Base-by-base conservation (phyloP, 768 basidiomycete genomes). In the Tricholomella constricta region DNA sequence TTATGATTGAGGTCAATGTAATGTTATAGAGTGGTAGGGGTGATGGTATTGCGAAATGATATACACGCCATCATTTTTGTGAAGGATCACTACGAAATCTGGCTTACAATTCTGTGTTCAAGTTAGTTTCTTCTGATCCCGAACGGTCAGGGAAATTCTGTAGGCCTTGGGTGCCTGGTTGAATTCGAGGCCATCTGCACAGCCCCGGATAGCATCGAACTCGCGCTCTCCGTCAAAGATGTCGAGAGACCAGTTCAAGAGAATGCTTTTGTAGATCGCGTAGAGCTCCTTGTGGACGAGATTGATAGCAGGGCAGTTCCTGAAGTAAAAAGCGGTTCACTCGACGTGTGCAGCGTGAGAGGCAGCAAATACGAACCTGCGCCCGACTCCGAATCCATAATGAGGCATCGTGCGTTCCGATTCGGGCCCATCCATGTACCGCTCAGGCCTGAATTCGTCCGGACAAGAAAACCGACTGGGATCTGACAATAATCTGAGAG, bases 281-380 rank as follows among this genome's bases (percentile, higher is more conserved):
- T 59, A 59, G 19, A 54, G 47, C 29, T 59, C 58, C 34, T 54
- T 59, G 37, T 59, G 55, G 4, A 59, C 58, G 17, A 59, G 43
- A 45, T 43, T 56, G 27, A 52, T 56, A 15, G 58, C 58, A 4
- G 58, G 58, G 23, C 55, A 59, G 25, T 53, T 59, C 10, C 55
- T 59, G 34, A 22, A 12, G 4, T 26, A 25, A 36, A 6, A 36
- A 14, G 2, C 19, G 37, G 22, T 23, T 27, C 15, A 7, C 44
- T 23, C 7, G n/a, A 22, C 15, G 44, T 17, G 14, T 17, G 4
- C 3, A 29, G 8, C 15, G 27, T 4, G 29, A 23, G 14, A 2
- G 15, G 27, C 4, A 6, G 35, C 9, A 12, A 2, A 57, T 3
- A 51, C 50, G 17, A 11, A 43, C 58, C 58, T 53, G 15, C 55